phyloP scores from a whole-genome alignment of 1,284 basidiomycete genomes.

The Garcileccinum viscosum region DNA sequence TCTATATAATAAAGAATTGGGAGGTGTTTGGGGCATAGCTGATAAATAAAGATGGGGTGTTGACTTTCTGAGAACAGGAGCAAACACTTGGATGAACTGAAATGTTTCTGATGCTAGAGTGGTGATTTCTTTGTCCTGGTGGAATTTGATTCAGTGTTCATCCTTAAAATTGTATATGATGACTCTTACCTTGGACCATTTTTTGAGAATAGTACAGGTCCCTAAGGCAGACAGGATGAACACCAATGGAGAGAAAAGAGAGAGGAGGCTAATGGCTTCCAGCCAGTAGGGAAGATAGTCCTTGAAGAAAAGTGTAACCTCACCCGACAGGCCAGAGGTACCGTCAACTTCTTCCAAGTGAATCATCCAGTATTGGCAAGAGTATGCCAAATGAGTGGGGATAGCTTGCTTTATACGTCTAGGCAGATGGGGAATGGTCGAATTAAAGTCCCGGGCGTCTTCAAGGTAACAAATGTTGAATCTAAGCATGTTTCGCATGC shows the following conservation, averaged over 20 bases:
- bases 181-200: background rate
- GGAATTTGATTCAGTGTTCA: background rate
- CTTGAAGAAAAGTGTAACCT: background rate
- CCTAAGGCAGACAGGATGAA: background rate
- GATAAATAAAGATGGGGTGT: background rate
- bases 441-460: background rate
- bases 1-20: background rate
- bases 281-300: background rate
- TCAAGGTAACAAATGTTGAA: background rate
- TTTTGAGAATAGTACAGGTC: background rate
- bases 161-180: background rate
- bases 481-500: background rate
- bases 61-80: background rate
- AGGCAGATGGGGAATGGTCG: background rate
- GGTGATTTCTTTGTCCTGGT: background rate
- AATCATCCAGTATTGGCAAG: background rate
- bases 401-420: background rate
- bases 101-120: background rate
- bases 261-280: background rate
- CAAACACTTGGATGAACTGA: background rate
- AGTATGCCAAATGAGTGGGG: background rate
- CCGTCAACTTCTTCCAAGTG: background rate
- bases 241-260: background rate
- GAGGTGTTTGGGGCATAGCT: background rate
- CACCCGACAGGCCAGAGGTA: background rate